phyloP scores from a whole-genome alignment of 345 rosid genomes.

The Euphorbia tirucalli region DNA sequence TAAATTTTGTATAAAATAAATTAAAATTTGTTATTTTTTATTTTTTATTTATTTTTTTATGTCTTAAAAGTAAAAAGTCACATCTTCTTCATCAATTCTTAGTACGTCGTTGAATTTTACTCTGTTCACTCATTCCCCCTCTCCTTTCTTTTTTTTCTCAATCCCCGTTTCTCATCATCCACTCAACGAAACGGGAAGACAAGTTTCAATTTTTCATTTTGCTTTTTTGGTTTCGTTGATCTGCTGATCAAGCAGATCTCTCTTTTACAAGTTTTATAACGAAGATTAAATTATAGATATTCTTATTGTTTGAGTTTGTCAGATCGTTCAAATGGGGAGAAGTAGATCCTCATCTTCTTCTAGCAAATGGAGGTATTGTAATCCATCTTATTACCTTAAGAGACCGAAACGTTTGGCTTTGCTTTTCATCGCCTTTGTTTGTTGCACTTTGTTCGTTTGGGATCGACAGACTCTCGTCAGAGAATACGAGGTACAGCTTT shows the following conservation, averaged over 20 bases:
- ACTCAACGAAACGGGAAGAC: background rate
- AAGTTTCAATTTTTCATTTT: background rate
- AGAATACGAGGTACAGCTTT: constrained; percentile 58
- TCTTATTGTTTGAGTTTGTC: background rate
- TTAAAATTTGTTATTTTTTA: too few species aligned
- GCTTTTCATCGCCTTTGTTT: constrained; percentile 63
- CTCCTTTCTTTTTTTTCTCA: background rate
- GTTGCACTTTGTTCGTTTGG: constrained; percentile 62
- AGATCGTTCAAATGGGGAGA: constrained; percentile 38
- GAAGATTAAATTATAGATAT: background rate
- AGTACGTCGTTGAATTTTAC: background rate
- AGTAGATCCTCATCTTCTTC: constrained; percentile 43
- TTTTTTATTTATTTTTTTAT: too few species aligned
- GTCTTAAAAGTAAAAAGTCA: background rate
- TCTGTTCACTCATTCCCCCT: background rate
- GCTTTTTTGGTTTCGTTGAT: constrained; percentile 1
- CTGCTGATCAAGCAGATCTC: background rate
- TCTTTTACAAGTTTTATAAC: background rate
- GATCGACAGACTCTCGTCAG: constrained; percentile 80
- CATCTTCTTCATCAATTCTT: background rate
- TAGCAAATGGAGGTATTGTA: constrained; percentile 52
- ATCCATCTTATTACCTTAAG: constrained; percentile 70
- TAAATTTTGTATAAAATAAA: too few species aligned
- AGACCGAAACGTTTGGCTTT: constrained; percentile 72
- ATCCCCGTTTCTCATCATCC: background rate